Base-by-base conservation (phyloP, 257 asterid species). In the Capsicum chinense region DNA sequence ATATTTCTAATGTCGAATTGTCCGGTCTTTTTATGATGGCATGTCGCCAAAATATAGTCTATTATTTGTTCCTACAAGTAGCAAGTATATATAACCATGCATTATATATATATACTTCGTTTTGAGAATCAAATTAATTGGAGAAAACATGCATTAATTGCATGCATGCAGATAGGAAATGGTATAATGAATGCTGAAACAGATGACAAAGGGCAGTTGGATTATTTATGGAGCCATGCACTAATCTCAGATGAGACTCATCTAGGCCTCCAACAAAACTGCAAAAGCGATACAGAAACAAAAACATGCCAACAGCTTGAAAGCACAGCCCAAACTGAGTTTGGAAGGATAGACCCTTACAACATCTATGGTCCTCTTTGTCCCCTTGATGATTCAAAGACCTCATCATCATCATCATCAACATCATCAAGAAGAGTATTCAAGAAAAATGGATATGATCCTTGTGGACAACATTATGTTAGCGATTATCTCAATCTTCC, bases 141-240 rank as follows among this genome's bases (percentile, higher is more conserved):
- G 79, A 42, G 13, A 70, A 42, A 70, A 3, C 33, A 44, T 2
- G 33, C 5, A 21, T 21, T 79, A 26, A 26, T 26, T 26, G 33
- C 33, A 26, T 26, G 33, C 33, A 26, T 62, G 84, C 86, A 89
- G 92, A 85, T 89, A 21, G 92, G 92, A 58, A 89, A 89, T 83
- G 92, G 92, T 76, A 84, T 87, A 79, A 86, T 89, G 89, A 88
- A 89, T 56, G 86, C 56, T 0, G 90, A 19, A 0, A 87, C 88
- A 50, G 92, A 89, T 57, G 39, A 2, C 6, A 84, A 44, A 44
- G 92, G 92, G 67, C 39, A 57, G 1, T 82, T 63, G 5, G 92
- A 89, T 68, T 87, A 70, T 60, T 71, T 87, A 6, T 89, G 92
- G 92, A 89, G 89, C 85, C 92, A 89, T 47, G 92, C 92, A 1